These are phyloP conservation scores for Aulographum hederae DNA, from an alignment of 2,329 filamentous ascomycete genomes.

Conservation along the genomic window DNA sequence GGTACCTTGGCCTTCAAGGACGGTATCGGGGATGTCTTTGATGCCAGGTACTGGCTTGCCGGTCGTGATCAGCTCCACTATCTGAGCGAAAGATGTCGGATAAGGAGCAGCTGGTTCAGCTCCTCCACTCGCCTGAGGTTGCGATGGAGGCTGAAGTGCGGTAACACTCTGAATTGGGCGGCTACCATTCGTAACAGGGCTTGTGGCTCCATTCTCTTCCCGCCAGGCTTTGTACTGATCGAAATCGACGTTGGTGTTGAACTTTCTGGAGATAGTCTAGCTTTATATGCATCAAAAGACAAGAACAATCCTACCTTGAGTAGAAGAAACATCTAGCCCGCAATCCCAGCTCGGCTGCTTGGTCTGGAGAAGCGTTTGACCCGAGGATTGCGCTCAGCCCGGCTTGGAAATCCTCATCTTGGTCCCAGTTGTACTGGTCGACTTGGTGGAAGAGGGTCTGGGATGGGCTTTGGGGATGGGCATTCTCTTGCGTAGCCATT, in stretches of 20 bases:
- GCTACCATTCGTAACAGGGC: conserved; percentile 1
- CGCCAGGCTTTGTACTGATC: conserved; percentile 50
- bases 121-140: too few relatives aligned
- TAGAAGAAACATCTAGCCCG: conserved; percentile 57
- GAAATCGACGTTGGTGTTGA: conserved; percentile 40
- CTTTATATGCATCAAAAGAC: too few relatives aligned
- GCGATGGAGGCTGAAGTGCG: not conserved
- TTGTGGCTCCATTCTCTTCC: conserved; percentile 12
- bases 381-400: conserved; percentile 48
- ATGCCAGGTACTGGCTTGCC: conserved; percentile 77
- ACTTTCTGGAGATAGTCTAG: conserved; percentile 16
- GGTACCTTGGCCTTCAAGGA: conserved; percentile 52
- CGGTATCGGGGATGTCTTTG: conserved; percentile 64
- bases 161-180: not conserved
- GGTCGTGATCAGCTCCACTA: conserved; percentile 67
- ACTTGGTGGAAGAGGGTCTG: conserved; percentile 18
- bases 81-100: conserved; percentile 66
- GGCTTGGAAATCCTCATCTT: conserved; percentile 50
- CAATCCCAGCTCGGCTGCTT: conserved; percentile 36
- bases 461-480: too few relatives aligned
- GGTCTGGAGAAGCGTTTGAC: conserved; percentile 32
- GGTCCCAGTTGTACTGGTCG: conserved; percentile 48
- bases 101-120: conserved; percentile 47
- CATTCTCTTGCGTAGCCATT: too few relatives aligned
- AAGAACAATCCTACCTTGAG: conserved; percentile 23